Percentiles rank a stretch among this genome's conserved stretches.
phyloP scores from a whole-genome alignment of 805 yeast species.

The Lachancea waltii region DNA sequence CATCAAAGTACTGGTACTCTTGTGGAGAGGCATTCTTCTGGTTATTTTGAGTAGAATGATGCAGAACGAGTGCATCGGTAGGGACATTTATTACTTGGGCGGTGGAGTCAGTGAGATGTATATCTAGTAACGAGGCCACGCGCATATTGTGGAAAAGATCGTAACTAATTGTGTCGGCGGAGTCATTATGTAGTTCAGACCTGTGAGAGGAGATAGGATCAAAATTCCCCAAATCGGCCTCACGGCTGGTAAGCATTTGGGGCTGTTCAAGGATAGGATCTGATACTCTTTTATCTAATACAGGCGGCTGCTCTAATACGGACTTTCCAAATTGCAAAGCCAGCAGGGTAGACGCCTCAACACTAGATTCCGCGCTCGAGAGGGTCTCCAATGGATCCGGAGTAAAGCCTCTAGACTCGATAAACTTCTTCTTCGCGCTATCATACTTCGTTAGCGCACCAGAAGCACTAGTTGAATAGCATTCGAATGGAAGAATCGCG shows the following conservation, averaged over 20 bases:
- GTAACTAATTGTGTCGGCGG: no score
- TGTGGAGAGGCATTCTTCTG: conserved; percentile 6
- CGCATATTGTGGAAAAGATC: background rate
- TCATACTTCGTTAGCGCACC: background rate
- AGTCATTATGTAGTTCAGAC: background rate
- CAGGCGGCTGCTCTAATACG: no score
- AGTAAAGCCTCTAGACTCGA: background rate
- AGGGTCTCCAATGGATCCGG: no score
- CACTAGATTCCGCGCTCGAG: no score
- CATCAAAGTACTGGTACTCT: conserved; percentile 4
- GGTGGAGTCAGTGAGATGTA: conserved; percentile 2
- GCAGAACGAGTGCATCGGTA: background rate
- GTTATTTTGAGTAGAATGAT: conserved; percentile 2
- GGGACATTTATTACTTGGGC: conserved; percentile 4
- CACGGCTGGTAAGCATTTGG: no score
- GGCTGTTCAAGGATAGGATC: no score
- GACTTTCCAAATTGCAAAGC: no score
- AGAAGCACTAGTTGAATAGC: background rate
- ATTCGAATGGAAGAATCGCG: background rate
- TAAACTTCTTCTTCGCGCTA: background rate
- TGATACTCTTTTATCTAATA: no score
- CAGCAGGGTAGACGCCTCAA: no score
- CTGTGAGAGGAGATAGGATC: background rate
- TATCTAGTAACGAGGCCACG: background rate
- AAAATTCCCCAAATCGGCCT: background rate